These are phyloP conservation scores for Onygena corvina DNA, from an alignment of 2,329 filamentous ascomycete species.

Conservation along the genomic window DNA sequence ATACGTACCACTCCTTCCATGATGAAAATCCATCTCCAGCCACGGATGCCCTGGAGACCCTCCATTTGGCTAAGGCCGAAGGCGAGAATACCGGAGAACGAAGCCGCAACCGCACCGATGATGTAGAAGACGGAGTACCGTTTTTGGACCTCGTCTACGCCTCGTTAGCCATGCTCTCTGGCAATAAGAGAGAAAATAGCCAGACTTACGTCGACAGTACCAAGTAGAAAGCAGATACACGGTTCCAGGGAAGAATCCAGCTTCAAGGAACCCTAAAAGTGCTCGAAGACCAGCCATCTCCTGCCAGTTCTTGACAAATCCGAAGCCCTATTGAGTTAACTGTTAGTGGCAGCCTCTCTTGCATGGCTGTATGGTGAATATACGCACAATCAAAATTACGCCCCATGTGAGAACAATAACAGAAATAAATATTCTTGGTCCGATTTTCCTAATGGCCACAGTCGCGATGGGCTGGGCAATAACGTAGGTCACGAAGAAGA, in stretches of 20 bases:
- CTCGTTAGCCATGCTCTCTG: neutral
- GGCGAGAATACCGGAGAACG: constrained; percentile 38
- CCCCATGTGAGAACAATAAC: constrained; percentile 19
- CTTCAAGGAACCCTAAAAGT: constrained; percentile 53
- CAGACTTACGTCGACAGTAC: constrained; percentile 41
- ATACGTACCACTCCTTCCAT: constrained; percentile 34
- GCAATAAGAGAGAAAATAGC: neutral
- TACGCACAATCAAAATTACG: constrained; percentile 16
- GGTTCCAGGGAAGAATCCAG: constrained; percentile 56
- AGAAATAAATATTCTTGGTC: constrained; percentile 27
- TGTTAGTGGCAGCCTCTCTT: neutral
- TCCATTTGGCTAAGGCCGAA: constrained; percentile 33
- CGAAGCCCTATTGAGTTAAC: constrained; percentile 16
- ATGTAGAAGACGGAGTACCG: constrained; percentile 39
- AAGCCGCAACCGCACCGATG: constrained; percentile 38
- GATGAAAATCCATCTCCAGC: constrained; percentile 47
- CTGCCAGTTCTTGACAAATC: constrained; percentile 21
- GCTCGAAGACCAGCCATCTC: constrained; percentile 19
- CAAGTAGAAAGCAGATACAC: constrained; percentile 63
- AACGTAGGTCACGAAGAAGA: constrained; percentile 65
- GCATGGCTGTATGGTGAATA: neutral
- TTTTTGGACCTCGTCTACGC: constrained; percentile 26
- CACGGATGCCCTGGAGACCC: constrained; percentile 33
- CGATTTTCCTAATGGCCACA: constrained; percentile 53
- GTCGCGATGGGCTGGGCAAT: constrained; percentile 61